phyloP scores from a whole-genome alignment of 1,284 basidiomycete genomes.

The Cutaneotrichosporon cutaneum region DNA sequence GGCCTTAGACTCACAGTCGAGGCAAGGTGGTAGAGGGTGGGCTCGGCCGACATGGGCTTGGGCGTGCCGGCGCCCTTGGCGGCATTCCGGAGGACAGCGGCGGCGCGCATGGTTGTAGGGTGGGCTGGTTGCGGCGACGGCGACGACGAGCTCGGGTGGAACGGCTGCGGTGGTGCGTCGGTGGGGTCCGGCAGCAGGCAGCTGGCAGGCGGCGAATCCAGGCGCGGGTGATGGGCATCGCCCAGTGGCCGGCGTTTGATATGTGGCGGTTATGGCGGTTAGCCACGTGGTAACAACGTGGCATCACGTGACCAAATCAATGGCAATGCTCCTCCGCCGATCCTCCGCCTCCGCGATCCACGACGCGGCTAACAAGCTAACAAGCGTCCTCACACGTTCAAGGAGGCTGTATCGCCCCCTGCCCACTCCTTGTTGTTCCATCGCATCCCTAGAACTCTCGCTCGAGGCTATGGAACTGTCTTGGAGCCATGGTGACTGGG shows the following conservation, averaged over 20 bases:
- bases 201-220: constrained; percentile 3
- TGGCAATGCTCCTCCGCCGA: no score
- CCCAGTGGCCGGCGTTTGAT: constrained; percentile 7
- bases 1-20: constrained; percentile 59
- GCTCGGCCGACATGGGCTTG: constrained; percentile 62
- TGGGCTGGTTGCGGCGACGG: constrained; percentile 1
- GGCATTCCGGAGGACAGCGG: constrained; percentile 38
- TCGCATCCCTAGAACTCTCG: no score
- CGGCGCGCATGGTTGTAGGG: constrained; percentile 26
- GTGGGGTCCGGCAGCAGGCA: no score
- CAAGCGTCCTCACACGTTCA: no score
- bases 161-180: neutral
- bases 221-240: constrained; percentile 9
- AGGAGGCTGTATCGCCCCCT: no score
- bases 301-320: no score
- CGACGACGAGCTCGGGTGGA: neutral
- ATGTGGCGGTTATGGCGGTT: constrained; percentile 5
- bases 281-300: no score
- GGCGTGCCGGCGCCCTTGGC: constrained; percentile 38
- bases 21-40: constrained; percentile 79
- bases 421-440: no score
- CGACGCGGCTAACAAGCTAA: no score
- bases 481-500: no score
- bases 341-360: no score
- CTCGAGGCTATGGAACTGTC: no score